Evolutionary conservation across 2,329 filamentous ascomycete genomes (phyloP).

Genomic region (Didymosphaeria variabile): DNA sequence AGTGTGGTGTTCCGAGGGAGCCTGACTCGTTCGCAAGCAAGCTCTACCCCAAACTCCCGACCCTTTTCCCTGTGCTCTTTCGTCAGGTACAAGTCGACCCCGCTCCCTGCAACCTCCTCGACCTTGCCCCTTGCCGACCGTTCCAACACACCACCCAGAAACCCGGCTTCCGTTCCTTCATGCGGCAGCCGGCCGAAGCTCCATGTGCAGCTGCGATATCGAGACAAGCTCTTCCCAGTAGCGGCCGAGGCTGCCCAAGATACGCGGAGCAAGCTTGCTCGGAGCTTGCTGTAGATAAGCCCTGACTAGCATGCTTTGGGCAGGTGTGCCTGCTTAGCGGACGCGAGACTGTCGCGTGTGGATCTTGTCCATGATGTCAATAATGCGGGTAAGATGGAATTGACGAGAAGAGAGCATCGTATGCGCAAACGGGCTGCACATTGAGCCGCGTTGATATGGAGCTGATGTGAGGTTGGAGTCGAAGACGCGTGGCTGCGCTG

Average conservation of each 20-base stretch:
- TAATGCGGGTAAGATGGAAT: neutral
- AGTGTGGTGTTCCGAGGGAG: neutral
- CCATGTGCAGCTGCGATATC: slow-evolving; percentile 4
- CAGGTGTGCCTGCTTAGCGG: neutral
- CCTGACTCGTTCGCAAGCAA: too few species aligned
- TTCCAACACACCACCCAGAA: neutral
- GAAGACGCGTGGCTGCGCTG: neutral
- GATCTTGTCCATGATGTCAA: neutral
- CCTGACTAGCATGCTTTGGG: slow-evolving; percentile 1
- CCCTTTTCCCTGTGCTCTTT: neutral
- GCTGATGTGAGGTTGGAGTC: neutral
- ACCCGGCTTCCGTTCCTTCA: slow-evolving; percentile 1
- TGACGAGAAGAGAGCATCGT: neutral
- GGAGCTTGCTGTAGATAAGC: neutral
- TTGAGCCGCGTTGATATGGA: neutral
- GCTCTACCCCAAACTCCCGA: too few species aligned
- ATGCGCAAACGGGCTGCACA: neutral
- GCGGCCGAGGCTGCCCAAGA: slow-evolving; percentile 4
- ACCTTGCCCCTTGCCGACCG: neutral
- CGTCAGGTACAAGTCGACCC: neutral
- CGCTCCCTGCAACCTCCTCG: neutral
- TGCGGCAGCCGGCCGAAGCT: neutral
- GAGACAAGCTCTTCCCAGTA: slow-evolving; percentile 13
- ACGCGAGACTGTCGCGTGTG: neutral
- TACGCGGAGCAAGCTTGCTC: slow-evolving; percentile 8